These are phyloP conservation scores for Mrakia gelida DNA, from an alignment of 768 basidiomycete species.

Conservation along the genomic window DNA sequence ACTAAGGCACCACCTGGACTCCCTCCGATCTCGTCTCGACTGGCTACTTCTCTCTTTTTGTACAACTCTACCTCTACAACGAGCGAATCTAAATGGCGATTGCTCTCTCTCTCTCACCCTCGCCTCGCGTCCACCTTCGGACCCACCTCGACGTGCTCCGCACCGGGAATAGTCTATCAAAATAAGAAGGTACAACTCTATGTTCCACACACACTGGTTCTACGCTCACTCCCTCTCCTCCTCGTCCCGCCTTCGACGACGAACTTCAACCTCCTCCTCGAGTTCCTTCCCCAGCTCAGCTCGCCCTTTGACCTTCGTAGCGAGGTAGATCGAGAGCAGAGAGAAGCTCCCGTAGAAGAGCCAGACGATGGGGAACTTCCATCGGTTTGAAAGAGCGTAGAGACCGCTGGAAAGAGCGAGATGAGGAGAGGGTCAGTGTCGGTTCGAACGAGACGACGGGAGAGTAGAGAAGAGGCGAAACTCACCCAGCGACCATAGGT, in stretches of 20 bases:
- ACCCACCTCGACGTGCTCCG: too few relatives aligned
- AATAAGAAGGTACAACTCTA: not conserved
- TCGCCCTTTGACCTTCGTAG: not conserved
- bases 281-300: not conserved
- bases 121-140: too few relatives aligned
- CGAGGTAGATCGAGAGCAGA: not conserved
- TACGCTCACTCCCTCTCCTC: not conserved
- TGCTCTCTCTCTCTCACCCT: not conserved
- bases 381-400: not conserved
- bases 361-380: constrained; percentile 2
- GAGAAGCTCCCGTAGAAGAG: not conserved
- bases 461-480: not conserved
- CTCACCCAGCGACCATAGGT: constrained; percentile 3
- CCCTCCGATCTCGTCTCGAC: not conserved
- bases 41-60: not conserved
- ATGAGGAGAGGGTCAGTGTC: not conserved
- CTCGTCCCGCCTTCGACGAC: not conserved
- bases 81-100: not conserved
- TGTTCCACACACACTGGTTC: too few relatives aligned
- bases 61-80: not conserved
- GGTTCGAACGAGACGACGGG: not conserved
- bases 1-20: not conserved
- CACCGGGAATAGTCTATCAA: not conserved
- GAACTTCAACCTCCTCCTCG: too few relatives aligned
- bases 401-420: not conserved